phyloP scores from a whole-genome alignment of 345 rosid genomes.

The Melaleuca alternifolia region DNA sequence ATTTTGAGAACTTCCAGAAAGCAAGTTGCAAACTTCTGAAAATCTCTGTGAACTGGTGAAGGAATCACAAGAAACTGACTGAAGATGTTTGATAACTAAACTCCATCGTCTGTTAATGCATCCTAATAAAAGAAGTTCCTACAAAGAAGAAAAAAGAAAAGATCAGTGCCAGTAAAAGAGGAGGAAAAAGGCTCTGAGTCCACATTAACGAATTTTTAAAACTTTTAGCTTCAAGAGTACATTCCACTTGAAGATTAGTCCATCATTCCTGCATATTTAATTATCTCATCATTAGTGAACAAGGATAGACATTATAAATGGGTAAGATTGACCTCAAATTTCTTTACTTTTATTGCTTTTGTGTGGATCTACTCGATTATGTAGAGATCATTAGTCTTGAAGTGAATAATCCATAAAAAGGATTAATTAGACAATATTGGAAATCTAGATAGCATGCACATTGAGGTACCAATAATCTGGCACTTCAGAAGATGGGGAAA shows the following conservation, averaged over 20 bases:
- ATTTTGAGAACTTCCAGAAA: slow-evolving; percentile 26
- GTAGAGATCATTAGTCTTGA: not conserved
- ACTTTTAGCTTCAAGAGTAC: not conserved
- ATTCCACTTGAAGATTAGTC: not conserved
- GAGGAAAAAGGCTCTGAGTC: not conserved
- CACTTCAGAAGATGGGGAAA: not conserved
- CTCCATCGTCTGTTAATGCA: slow-evolving; percentile 52
- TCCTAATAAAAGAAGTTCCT: slow-evolving; percentile 81
- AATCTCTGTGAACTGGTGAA: slow-evolving; percentile 44
- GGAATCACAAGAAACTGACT: slow-evolving; percentile 42
- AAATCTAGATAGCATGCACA: not conserved
- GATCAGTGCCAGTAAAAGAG: not conserved
- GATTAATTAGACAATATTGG: not conserved
- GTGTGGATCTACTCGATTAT: not conserved
- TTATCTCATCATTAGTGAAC: not conserved
- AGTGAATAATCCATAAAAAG: not conserved
- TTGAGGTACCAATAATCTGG: not conserved
- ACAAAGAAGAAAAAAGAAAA: slow-evolving; percentile 2
- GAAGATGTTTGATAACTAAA: slow-evolving; percentile 37
- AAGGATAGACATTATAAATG: not conserved
- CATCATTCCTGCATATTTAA: not conserved
- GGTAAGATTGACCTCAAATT: not conserved
- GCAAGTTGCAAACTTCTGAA: slow-evolving; percentile 35
- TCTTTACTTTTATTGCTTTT: not conserved
- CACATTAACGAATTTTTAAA: not conserved